Conservation (phyloP, 2,329 filamentous ascomycete species). For the Rhinocladiella mackenziei region DNA sequence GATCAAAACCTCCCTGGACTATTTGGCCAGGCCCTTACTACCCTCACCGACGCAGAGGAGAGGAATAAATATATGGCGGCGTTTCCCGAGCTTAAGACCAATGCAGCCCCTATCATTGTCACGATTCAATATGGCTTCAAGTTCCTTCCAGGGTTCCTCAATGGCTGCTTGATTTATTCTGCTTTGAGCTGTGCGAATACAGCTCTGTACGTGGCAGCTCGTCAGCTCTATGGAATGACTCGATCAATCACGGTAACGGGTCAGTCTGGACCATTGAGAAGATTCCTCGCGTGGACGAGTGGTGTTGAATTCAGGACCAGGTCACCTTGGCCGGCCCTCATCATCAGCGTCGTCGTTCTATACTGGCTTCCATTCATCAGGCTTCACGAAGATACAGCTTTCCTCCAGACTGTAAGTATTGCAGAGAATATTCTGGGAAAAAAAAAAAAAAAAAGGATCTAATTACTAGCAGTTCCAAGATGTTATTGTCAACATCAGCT, state of each 20-base stretch:
- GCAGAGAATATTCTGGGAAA: too few relatives aligned
- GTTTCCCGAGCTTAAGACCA: not conserved
- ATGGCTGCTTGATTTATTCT: slow-evolving; percentile 33
- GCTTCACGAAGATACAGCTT: slow-evolving; percentile 24
- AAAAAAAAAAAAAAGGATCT: too few relatives aligned
- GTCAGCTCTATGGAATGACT: slow-evolving; percentile 35
- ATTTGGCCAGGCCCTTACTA: slow-evolving; percentile 12
- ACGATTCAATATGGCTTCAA: slow-evolving; percentile 4
- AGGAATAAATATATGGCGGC: not conserved
- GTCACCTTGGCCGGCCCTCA: slow-evolving; percentile 40
- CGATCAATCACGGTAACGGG: not conserved
- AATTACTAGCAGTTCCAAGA: slow-evolving; percentile 38
- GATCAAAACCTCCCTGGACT: slow-evolving; percentile 27
- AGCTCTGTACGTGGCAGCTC: slow-evolving; percentile 36
- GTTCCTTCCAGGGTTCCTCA: slow-evolving; percentile 26
- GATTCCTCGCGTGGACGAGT: slow-evolving; percentile 1
- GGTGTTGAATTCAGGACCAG: slow-evolving; percentile 11
- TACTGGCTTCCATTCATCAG: slow-evolving; percentile 44
- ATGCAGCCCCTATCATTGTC: not conserved
- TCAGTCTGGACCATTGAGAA: slow-evolving; percentile 1
- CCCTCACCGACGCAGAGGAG: not conserved
- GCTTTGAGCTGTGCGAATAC: slow-evolving; percentile 35
- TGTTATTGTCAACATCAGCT: slow-evolving; percentile 38
- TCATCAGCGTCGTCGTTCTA: slow-evolving; percentile 39
- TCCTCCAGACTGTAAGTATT: not conserved